phyloP scores from a whole-genome alignment of 2,329 filamentous ascomycete species.

The Aspergillus sp. region DNA sequence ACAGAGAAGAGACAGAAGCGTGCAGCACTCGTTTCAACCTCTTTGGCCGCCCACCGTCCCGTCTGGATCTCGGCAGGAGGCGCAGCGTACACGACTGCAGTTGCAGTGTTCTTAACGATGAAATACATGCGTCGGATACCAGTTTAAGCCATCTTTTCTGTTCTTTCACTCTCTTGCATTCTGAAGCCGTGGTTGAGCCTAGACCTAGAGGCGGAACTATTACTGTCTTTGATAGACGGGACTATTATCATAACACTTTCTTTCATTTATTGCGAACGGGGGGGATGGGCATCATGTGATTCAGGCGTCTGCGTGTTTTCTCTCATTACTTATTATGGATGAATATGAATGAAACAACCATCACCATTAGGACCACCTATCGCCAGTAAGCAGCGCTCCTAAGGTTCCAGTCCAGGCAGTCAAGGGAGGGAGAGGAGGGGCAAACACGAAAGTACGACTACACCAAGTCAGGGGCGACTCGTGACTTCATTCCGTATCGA shows the following conservation, averaged over 20 bases:
- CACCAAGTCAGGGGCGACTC: neutral
- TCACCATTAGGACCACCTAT: neutral
- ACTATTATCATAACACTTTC: neutral
- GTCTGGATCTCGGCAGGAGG: constrained; percentile 34
- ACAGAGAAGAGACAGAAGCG: constrained; percentile 30
- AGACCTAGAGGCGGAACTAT: constrained; percentile 11
- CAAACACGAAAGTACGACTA: neutral
- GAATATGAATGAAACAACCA: neutral
- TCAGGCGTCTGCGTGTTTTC: neutral
- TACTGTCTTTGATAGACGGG: constrained; percentile 10
- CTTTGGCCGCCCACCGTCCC: constrained; percentile 32
- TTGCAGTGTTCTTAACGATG: constrained; percentile 33
- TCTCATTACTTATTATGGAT: neutral
- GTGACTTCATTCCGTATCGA: constrained; percentile 6
- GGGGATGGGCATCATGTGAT: neutral
- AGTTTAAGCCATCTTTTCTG: constrained; percentile 1
- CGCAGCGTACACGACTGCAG: constrained; percentile 32
- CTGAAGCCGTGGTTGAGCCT: constrained; percentile 3
- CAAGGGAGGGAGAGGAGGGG: neutral
- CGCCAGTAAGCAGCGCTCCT: too few relatives aligned
- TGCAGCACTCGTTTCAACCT: constrained; percentile 28
- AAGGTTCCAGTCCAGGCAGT: neutral
- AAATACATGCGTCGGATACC: constrained; percentile 28
- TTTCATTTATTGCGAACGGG: neutral
- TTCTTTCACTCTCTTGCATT: neutral